Conservation (phyloP, 2,329 filamentous ascomycete species). For the Colletotrichum truncatum region DNA sequence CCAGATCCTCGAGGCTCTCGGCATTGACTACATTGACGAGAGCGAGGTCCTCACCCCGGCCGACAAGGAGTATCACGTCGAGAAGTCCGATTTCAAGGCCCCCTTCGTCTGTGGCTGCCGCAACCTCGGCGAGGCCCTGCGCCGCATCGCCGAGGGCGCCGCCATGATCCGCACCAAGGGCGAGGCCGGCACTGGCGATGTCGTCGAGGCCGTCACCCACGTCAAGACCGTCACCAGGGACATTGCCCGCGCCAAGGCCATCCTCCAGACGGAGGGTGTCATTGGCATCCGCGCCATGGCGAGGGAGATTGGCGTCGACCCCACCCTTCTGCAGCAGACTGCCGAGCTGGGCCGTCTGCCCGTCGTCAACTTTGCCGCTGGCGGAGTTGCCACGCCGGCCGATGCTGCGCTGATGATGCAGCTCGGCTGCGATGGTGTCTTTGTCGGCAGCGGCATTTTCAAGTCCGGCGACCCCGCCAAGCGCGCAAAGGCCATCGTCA, state of each 20-base stretch:
- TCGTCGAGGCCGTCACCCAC: slow-evolving; percentile 95
- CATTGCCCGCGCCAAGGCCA: slow-evolving; percentile 81
- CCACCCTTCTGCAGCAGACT: slow-evolving; percentile 83
- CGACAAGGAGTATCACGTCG: slow-evolving; percentile 89
- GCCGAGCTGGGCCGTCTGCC: slow-evolving; percentile 88
- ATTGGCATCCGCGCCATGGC: slow-evolving; percentile 74
- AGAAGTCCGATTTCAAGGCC: slow-evolving; percentile 82
- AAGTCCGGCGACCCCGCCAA: slow-evolving; percentile 92
- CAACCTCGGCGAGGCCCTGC: slow-evolving; percentile 91
- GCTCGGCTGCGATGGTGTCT: slow-evolving; percentile 96
- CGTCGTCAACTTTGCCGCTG: slow-evolving; percentile 97
- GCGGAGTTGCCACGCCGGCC: slow-evolving; percentile 98
- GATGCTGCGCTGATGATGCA: slow-evolving; percentile 99
- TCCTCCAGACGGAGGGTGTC: slow-evolving; percentile 66
- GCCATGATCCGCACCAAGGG: slow-evolving; percentile 99
- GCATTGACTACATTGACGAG: slow-evolving; percentile 98
- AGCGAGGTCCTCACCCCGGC: slow-evolving; percentile 97
- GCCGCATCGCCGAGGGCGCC: slow-evolving; percentile 90
- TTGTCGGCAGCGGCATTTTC: slow-evolving; percentile 97
- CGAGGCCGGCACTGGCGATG: slow-evolving; percentile 95
- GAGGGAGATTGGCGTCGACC: slow-evolving; percentile 82
- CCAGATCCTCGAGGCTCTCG: slow-evolving; percentile 95
- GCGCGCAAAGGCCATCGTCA: slow-evolving; percentile 93
- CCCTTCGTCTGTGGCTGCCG: slow-evolving; percentile 98
- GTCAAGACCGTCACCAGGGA: slow-evolving; percentile 90